Base-by-base conservation (phyloP, 257 asterid species). In the Salvia miltiorrhiza region DNA sequence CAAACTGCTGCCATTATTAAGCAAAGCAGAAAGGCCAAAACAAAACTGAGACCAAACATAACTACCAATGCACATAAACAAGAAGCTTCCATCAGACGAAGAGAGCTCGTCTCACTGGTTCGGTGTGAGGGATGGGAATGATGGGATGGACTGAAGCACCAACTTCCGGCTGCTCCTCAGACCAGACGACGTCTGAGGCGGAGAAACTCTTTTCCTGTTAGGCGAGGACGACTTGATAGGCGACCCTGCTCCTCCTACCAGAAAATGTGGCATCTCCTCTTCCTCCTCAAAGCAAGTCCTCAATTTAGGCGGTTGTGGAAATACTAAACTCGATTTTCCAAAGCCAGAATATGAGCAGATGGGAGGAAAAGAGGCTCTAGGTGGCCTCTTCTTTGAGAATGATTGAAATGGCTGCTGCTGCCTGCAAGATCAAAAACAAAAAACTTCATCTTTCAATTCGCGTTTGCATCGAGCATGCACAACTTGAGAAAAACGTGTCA, bases 131-230 rank as follows among this genome's bases (percentile, higher is more conserved):
- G 96, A 85, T 13, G 97, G 96, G 60, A 86, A 89, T 24, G 96
- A 76, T 0, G 98, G 90, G 24, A 89, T 89, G 4, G 98, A 86
- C 44, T 76, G 82, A 37, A 92, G 85, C 60, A 92, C 80, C 83
- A 87, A 54, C 82, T 87, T 92, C 23, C 98, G 64, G 64, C 93
- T 84, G 80, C 95, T 92, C 80, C 84, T 81, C 67, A 79, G 21
- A 48, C 83, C 77, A 0, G 89, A 73, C 16, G 89, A 76, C 67
- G n/a, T 67, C 40, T 82, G 88, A 64, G 94, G 97, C 5, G 97
- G 87, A 23, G 95, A 86, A 44, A 92, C 96, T 76, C 98, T 80
- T 83, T 92, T 92, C 67, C 89, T 72, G 70, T 89, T 91, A 9
- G 99, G 97, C 63, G 99, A 94, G 7, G 80, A 78, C 1, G 89